Evolutionary conservation across 2,329 filamentous ascomycete genomes (phyloP), one percentile per base, ranked within the genome.

Genomic region (Aspergillus chevalieri): DNA sequence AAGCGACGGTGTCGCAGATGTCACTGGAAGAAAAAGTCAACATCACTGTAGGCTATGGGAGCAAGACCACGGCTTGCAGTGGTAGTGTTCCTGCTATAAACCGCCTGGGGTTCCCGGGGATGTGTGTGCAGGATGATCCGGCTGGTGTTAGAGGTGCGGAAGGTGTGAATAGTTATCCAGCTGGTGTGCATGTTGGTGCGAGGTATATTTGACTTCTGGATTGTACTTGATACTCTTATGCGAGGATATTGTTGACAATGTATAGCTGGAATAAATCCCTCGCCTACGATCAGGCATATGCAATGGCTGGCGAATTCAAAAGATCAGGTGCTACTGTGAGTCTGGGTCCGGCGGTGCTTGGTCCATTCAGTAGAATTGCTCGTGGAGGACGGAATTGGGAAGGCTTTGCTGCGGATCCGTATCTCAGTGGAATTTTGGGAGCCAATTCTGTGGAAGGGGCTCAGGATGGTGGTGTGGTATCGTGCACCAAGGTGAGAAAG

Each of bases 281-380:
- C 50, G 76, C 79, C 0, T 77, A 80, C 44, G 65, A 74, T 38
- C 66, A 80, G 10, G 81, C 71, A 0, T 64, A 70, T 3, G 74
- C 75, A 42, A 79, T 84, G 72, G 81, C 77, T 0, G 70, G 70
- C 3, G 81, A 84, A 53, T 55, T 63, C 6, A 63, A 61, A 26
- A 57, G 55, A 6, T 56, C 63, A 10, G 64, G 65, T 3, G 53
- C 66, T 3, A 63, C 69, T 38, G 70, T 76, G 6, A 66, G 66
- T 47, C 57, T 76, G 5, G 73, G 71, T 4, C 67, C 67, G 12
- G 70, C 43, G 39, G 57, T 55, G 34, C 14, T 42, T 7, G 73
- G 72, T 22, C 73, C 72, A 21, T 61, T 76, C 22, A 72, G 72
- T 28, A 65, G 71, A 41, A 66, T 63, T 41, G 66, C 67, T n/a